A percentile compares a stretch with the other conserved stretches of the same genome.
These are phyloP conservation scores for Dactylonectria macrodidyma DNA, from an alignment of 2,329 filamentous ascomycete genomes.

Conservation along the genomic window DNA sequence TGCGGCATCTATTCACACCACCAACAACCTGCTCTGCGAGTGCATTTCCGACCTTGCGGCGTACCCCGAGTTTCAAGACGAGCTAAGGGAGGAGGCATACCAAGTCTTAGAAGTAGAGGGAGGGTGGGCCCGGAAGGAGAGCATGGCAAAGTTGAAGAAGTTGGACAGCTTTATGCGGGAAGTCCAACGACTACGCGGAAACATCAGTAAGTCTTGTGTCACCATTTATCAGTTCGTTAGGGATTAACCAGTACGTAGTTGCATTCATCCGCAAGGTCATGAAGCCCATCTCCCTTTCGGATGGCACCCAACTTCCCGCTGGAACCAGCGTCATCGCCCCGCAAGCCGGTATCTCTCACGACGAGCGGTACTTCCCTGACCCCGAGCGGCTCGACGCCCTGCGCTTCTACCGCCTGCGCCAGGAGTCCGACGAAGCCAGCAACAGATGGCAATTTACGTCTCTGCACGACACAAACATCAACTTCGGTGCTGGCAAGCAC, in stretches of 20 bases:
- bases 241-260: conserved; percentile 49
- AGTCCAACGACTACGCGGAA: conserved; percentile 56
- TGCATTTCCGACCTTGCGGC: conserved; percentile 66
- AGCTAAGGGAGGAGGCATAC: conserved; percentile 64
- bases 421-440: conserved; percentile 54
- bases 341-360: conserved; percentile 58
- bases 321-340: conserved; percentile 61
- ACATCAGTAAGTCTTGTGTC: conserved; percentile 56
- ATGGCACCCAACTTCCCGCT: conserved; percentile 60
- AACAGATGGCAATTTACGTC: conserved; percentile 61
- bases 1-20: conserved; percentile 62
- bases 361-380: conserved; percentile 57
- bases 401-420: conserved; percentile 63
- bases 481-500: conserved; percentile 64
- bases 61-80: conserved; percentile 62
- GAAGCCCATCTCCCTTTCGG: conserved; percentile 61
- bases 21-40: conserved; percentile 62
- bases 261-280: conserved; percentile 63
- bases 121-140: conserved; percentile 60
- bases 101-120: conserved; percentile 58
- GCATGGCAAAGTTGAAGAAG: conserved; percentile 61
- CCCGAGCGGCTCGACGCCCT: conserved; percentile 64
- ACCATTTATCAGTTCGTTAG: neutral
- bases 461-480: conserved; percentile 59
- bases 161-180: conserved; percentile 66